Evolutionary conservation across 139 green algal genomes (phyloP), one percentile per base, ranked within the genome.

Genomic region (Chlamydomonas eustigma): DNA sequence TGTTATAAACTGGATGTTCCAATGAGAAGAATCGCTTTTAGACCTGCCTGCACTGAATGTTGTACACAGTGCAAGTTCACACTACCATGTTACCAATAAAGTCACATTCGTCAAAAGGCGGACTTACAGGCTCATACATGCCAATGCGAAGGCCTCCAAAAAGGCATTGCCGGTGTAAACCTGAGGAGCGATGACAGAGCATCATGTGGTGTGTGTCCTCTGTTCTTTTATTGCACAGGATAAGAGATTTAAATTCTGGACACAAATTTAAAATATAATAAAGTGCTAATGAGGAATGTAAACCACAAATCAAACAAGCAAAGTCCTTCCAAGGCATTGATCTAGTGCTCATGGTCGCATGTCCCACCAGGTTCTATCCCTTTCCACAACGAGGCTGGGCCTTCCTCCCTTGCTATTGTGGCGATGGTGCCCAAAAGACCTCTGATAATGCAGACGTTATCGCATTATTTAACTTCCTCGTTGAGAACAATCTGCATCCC

Each of bases 401-500:
- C 95, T 81, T 99, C 95, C 78, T 99, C 95, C 37, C 80, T 86
- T 1, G 92, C 94, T 1, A 99, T 89, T 1, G 94, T 97, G 6
- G 78, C 30, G 25, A 94, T 86, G 18, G 95, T 99, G 33, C 94
- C 95, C 28, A 99, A 37, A 74, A 99, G 79, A 28, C 95, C 95
- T 73, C 87, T 93, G 84, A 37, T n/a, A n/a, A n/a, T n/a, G 50
- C n/a, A n/a, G n/a, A 63, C 83, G 64, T 52, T 86, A 82, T 86
- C 88, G 78, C 88, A 90, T 35, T 88, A 90, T 50, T 68, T 82
- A 1, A 69, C 80, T 4, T 50, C 67, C n/a, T 85, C 84, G 74
- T 99, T 95, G 25, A 99, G 76, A 76, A 99, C 95, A 37, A 99
- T 79, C 37, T 91, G 77, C 18, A 99, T 95, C 75, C 99, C 98